Evolutionary conservation across 176 grass and related monocot genomes (phyloP), one percentile per base, ranked within the genome.

Genomic region (Saccharum officinarum): DNA sequence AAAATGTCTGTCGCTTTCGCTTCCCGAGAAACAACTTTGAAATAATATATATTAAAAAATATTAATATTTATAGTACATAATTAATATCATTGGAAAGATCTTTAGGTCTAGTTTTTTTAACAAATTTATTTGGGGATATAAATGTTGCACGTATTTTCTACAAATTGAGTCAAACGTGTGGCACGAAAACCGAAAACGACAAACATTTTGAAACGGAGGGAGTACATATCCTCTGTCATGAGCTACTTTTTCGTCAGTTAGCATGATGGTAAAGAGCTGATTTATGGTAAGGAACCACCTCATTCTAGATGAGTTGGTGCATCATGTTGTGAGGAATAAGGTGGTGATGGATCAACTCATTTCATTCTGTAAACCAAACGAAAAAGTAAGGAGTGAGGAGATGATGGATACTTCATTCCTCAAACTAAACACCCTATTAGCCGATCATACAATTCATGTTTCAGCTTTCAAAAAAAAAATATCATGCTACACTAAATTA

Each of bases 181-280:
- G n/a, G n/a, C n/a, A n/a, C n/a, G n/a, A n/a, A n/a, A n/a, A n/a
- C n/a, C n/a, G n/a, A n/a, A n/a, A n/a, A n/a, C n/a, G n/a, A n/a
- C n/a, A n/a, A n/a, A n/a, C n/a, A n/a, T n/a, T n/a, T n/a, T n/a
- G n/a, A n/a, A n/a, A n/a, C n/a, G n/a, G n/a, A n/a, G n/a, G n/a
- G n/a, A n/a, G n/a, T n/a, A 86, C 89, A 60, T 36, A 59, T 88
- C 5, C 42, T 78, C 20, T 73, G 15, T 49, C 34, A 86, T 78
- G 7, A 57, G 10, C 13, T 23, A 69, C 16, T 71, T 57, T 71
- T 82, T 60, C 31, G 52, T 33, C 23, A 44, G 8, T 60, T 82
- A 41, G 23, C 45, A 26, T 28, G 34, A 71, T 49, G 26, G 30
- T 70, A 40, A 69, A 81, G 31, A 82, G 33, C n/a, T 39, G 68